Evolutionary conservation across 1,284 basidiomycete genomes (phyloP).

Genomic region (Wallemia mellicola): DNA sequence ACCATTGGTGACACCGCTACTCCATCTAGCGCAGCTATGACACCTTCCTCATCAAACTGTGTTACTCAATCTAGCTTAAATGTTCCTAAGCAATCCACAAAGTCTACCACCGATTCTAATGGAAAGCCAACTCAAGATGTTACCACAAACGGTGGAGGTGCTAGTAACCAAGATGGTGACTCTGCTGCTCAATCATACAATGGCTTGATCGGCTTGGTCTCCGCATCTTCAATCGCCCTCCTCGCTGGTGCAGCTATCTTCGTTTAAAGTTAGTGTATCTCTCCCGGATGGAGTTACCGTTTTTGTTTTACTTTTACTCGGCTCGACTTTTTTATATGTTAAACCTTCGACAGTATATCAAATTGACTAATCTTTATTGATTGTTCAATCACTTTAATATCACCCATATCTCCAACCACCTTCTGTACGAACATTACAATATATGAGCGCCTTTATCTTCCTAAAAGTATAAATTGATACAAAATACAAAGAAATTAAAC

Average conservation of each 20-base stretch:
- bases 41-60: neutral
- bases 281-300: neutral
- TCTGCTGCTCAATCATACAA: neutral
- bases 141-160: neutral
- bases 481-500: neutral
- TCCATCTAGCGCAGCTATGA: neutral
- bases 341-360: too few species aligned
- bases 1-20: slow-evolving; percentile 1
- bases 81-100: neutral
- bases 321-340: too few species aligned
- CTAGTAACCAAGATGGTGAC: neutral
- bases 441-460: neutral
- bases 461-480: neutral
- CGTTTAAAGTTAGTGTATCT: neutral
- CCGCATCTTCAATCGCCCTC: neutral
- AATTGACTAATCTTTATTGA: too few species aligned
- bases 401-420: too few species aligned
- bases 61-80: neutral
- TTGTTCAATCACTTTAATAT: too few species aligned
- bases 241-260: neutral
- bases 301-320: too few species aligned
- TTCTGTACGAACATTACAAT: neutral
- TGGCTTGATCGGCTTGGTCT: neutral
- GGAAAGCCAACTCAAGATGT: neutral
- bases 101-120: neutral